phyloP scores from a whole-genome alignment of 108 stramenopile genomes.

The Asterionellopsis glacialis region DNA sequence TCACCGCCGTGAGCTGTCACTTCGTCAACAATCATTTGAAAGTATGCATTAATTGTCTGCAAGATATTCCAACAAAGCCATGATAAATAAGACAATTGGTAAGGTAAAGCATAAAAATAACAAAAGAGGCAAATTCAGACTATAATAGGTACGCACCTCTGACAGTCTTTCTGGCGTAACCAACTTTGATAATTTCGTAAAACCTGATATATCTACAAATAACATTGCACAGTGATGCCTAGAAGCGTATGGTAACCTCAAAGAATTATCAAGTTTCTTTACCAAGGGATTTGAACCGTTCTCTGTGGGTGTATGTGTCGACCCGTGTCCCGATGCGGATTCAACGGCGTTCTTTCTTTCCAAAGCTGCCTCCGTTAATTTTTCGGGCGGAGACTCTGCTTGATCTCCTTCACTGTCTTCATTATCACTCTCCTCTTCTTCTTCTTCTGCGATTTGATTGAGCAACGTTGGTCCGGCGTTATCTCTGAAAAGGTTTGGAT shows the following conservation, averaged over 20 bases:
- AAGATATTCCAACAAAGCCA: background rate
- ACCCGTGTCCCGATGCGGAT: too few relatives aligned
- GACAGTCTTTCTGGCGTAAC: conserved; percentile 69
- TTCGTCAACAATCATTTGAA: conserved; percentile 68
- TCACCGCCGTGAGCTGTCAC: conserved; percentile 57
- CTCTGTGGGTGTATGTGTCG: too few relatives aligned
- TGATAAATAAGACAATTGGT: background rate
- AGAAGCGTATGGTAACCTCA: conserved; percentile 29
- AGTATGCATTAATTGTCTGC: conserved; percentile 74
- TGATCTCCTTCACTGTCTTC: conserved; percentile 8
- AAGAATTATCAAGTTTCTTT: background rate
- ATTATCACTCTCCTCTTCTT: too few relatives aligned
- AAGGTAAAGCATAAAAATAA: background rate
- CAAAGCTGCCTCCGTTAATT: background rate
- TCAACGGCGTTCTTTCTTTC: too few relatives aligned
- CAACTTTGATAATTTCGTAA: conserved; percentile 63
- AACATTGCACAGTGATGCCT: conserved; percentile 55
- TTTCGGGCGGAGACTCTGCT: conserved; percentile 7
- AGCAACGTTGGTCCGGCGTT: too few relatives aligned
- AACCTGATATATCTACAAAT: conserved; percentile 87
- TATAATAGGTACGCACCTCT: conserved; percentile 14
- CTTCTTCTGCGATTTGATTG: too few relatives aligned
- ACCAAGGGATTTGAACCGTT: too few relatives aligned
- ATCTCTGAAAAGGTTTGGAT: too few relatives aligned
- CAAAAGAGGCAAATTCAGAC: background rate